These are phyloP conservation scores for Apodospora peruviana DNA, from an alignment of 495 filamentous ascomycete genomes.

Conservation along the genomic window DNA sequence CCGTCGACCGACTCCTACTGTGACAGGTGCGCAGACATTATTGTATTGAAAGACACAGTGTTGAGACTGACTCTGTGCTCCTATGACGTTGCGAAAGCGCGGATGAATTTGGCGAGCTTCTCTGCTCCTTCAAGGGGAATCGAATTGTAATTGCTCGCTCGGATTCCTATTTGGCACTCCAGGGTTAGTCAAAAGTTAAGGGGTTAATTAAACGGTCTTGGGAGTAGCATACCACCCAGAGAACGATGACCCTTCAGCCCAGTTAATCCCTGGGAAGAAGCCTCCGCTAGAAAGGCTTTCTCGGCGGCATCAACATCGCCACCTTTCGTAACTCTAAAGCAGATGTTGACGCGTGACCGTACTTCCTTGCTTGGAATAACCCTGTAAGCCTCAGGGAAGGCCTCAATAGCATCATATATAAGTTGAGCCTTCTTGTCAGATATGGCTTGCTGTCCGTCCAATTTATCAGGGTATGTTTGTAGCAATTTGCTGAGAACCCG, in stretches of 20 bases:
- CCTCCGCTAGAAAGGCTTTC: conserved; percentile 71
- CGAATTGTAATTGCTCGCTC: conserved; percentile 61
- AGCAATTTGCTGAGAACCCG: conserved; percentile 72
- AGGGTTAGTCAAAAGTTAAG: no score
- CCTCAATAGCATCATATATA: conserved; percentile 71
- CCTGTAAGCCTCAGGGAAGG: conserved; percentile 59
- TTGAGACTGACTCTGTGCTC: neutral
- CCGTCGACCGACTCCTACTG: no score
- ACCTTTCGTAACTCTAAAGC: conserved; percentile 65
- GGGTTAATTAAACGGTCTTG: no score
- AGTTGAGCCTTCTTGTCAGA: conserved; percentile 64
- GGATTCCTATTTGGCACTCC: no score
- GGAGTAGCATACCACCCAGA: no score
- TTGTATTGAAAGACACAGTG: no score
- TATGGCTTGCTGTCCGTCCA: conserved; percentile 65
- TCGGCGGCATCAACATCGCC: conserved; percentile 57
- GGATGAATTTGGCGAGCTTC: conserved; percentile 54
- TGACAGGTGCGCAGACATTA: no score
- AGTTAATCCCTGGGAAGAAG: conserved; percentile 54
- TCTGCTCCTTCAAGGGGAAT: conserved; percentile 52
- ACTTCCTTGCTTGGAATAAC: conserved; percentile 68
- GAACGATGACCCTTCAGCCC: conserved; percentile 80
- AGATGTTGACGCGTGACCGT: conserved; percentile 87
- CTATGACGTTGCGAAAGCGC: conserved; percentile 45
- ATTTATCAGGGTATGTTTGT: conserved; percentile 53